Base-by-base conservation (phyloP, 805 yeast species). In the Spathaspora sp. region DNA sequence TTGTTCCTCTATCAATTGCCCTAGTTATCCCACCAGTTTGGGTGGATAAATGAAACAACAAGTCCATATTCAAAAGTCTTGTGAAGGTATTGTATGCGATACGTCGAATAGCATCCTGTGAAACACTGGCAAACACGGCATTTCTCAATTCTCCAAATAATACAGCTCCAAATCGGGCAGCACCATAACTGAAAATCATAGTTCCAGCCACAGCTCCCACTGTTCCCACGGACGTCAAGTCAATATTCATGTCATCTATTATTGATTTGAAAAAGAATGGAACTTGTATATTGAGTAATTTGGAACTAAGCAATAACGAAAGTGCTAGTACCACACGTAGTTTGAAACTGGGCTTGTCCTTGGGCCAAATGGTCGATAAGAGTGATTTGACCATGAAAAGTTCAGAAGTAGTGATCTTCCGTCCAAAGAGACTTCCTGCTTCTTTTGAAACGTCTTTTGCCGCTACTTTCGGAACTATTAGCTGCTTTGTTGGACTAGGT, bases 21-120 rank as follows among this genome's bases (percentile, higher is more conserved):
- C 99, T 77, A 0, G 97, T 93, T 32, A 94, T 70, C 0, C 97
- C 98, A 57, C 99, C 99, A 0, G 99, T 94, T 67, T 94, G 98
- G 58, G 92, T 78, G 10, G 93, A 79, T 42, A 94, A 70, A 67
- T 94, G 99, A 79, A 93, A 94, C 18, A 89, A 87, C 50, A 92
- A 72, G 69, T 94, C 99, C 67, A 94, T 76, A 60, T 82, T 82
- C 67, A 94, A 76, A 49, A 94, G 72, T 66, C 93, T 98, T 44
- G 74, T 77, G 67, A 93, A 94, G 0, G 97, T 91, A 62, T 87
- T 89, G 47, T 84, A 75, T 1, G 98, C 97, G 35, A 94, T 97
- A 49, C 85, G 80, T 65, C 90, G 82, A 60, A 94, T 93, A 20
- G 99, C 97, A 60, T 85, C 83, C 67, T 94, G 99, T 11, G 97